Conservation (phyloP, 345 rosid genomes). For the Lepidium aucheri region DNA sequence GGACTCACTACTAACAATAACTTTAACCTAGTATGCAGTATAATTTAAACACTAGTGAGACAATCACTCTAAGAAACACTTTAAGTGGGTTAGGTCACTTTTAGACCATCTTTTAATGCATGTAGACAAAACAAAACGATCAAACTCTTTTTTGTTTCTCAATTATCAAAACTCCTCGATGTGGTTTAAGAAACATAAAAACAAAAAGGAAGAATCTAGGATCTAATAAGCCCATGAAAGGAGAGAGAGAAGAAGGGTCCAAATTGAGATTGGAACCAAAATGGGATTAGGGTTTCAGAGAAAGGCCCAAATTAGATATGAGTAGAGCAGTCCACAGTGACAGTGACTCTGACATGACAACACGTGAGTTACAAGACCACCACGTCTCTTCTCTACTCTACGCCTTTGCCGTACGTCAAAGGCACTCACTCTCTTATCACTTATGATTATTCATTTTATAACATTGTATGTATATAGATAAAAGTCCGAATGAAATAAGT, state of each 20-base stretch:
- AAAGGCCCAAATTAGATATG: conserved; percentile 22
- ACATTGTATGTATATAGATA: too few relatives aligned
- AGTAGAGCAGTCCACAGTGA: conserved; percentile 18
- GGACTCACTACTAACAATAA: too few relatives aligned
- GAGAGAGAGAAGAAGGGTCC: background rate
- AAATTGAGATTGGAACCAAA: background rate
- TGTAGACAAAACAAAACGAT: background rate
- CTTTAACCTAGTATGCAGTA: too few relatives aligned
- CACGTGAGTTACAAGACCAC: conserved; percentile 4
- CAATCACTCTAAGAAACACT: background rate
- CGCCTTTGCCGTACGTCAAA: conserved; percentile 24
- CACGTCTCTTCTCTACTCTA: conserved; percentile 3
- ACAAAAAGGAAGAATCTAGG: background rate
- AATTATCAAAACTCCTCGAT: background rate
- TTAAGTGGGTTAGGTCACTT: background rate
- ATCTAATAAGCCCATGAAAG: conserved; percentile 13
- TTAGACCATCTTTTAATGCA: background rate
- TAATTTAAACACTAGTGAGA: too few relatives aligned
- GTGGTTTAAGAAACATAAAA: background rate
- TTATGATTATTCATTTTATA: background rate
- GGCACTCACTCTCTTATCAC: conserved; percentile 7
- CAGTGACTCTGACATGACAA: conserved; percentile 20
- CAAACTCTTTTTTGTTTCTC: background rate
- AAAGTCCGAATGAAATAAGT: too few relatives aligned
- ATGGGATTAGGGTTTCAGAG: background rate